phyloP scores from a whole-genome alignment of 2,329 filamentous ascomycete genomes.

The Fusarium phyllophilum region DNA sequence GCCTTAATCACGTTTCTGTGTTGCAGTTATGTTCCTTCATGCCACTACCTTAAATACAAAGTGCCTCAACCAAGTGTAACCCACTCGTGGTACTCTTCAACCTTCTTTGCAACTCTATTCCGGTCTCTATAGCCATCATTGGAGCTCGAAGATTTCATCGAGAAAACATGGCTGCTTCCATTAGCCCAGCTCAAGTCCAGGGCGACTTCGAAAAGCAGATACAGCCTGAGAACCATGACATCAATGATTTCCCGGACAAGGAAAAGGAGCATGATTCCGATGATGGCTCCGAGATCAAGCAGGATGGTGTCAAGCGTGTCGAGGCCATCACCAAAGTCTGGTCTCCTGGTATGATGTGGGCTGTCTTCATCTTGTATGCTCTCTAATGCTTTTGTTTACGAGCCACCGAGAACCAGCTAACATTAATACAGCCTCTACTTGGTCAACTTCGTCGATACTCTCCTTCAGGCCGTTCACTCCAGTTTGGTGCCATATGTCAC shows the following conservation, averaged over 20 bases:
- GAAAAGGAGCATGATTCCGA: conserved; percentile 30
- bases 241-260: conserved; percentile 18
- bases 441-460: conserved; percentile 51
- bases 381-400: no score
- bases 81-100: background rate
- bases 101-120: background rate
- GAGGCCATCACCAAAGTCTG: conserved; percentile 54
- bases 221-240: conserved; percentile 7
- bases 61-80: background rate
- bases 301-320: conserved; percentile 53
- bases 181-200: conserved; percentile 4
- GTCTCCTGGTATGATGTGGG: conserved; percentile 51
- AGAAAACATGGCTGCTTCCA: conserved; percentile 4
- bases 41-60: conserved; percentile 1
- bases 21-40: background rate
- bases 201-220: conserved; percentile 33
- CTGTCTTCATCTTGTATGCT: conserved; percentile 53
- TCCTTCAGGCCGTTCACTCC: conserved; percentile 52
- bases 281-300: conserved; percentile 44
- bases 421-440: conserved; percentile 50
- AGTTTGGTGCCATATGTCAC: conserved; percentile 73
- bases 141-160: background rate
- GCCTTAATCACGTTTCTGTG: background rate
- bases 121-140: background rate
- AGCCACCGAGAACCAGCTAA: background rate